phyloP scores from a whole-genome alignment of 768 basidiomycete genomes.

The Rhizopogon salebrosus region DNA sequence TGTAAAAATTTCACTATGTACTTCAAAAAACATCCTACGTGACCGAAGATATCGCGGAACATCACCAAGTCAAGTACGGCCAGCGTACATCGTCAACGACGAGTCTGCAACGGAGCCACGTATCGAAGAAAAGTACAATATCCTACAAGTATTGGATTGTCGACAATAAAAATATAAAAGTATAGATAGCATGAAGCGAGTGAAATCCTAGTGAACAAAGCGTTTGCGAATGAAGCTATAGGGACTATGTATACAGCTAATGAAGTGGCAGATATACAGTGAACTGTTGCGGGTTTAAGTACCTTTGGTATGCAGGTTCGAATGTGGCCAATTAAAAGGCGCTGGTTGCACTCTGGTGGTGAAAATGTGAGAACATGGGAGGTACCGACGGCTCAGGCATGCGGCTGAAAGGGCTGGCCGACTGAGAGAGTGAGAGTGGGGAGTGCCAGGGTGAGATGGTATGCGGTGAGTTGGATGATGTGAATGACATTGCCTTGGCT shows the following conservation, averaged over 20 bases:
- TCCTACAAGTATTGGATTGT: not conserved
- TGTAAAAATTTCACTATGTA: too few relatives aligned
- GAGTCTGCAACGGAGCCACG: not conserved
- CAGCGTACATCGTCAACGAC: not conserved
- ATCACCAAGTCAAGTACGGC: too few relatives aligned
- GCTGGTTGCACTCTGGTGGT: not conserved
- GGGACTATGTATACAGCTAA: not conserved
- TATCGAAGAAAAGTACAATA: not conserved
- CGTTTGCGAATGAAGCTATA: not conserved
- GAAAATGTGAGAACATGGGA: not conserved
- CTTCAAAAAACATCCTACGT: too few relatives aligned
- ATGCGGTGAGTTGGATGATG: not conserved
- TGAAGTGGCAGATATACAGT: not conserved
- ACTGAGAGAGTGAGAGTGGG: not conserved
- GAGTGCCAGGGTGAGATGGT: not conserved
- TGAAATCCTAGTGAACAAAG: too few relatives aligned
- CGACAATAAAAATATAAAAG: not conserved
- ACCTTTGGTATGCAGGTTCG: not conserved
- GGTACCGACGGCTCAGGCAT: constrained; percentile 25
- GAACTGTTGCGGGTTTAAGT: not conserved
- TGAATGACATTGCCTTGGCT: not conserved
- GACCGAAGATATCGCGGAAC: too few relatives aligned
- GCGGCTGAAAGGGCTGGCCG: constrained; percentile 7
- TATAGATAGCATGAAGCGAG: not conserved
- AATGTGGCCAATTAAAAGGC: constrained; percentile 9